phyloP scores from a whole-genome alignment of 2,329 filamentous ascomycete genomes.

The Ciborinia camelliae region DNA sequence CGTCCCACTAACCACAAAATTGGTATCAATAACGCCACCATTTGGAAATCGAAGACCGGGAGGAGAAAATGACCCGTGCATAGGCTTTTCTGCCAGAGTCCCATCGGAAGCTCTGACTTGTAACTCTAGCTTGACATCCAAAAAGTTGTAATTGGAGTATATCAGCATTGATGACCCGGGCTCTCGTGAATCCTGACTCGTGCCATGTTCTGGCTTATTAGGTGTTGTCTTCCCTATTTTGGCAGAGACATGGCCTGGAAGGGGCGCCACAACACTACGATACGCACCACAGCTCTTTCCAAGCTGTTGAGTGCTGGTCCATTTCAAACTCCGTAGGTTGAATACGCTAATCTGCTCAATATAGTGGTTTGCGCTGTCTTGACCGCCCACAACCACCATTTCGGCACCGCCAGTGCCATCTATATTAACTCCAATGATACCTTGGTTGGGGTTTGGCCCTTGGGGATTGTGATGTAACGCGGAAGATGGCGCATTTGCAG shows the following conservation, averaged over 20 bases:
- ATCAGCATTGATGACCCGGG: conserved; percentile 79
- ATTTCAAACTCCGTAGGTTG: conserved; percentile 90
- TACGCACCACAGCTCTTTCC: conserved; percentile 96
- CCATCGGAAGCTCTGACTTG: conserved; percentile 86
- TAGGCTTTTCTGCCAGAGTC: conserved; percentile 77
- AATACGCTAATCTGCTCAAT: conserved; percentile 99
- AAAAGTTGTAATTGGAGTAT: conserved; percentile 98
- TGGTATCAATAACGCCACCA: conserved; percentile 89
- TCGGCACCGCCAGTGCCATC: conserved; percentile 91
- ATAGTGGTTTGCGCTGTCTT: conserved; percentile 97
- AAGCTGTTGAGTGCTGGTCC: conserved; percentile 83
- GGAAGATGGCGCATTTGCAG: conserved; percentile 75
- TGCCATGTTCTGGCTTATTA: conserved; percentile 41
- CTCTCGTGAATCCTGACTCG: conserved; percentile 53
- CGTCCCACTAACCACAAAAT: conserved; percentile 96
- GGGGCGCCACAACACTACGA: conserved; percentile 85
- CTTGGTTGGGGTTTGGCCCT: conserved; percentile 79
- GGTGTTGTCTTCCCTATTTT: conserved; percentile 60
- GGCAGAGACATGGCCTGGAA: conserved; percentile 62
- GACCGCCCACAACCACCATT: conserved; percentile 95
- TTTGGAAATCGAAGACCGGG: conserved; percentile 94
- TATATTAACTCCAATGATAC: conserved; percentile 80
- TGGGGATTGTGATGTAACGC: conserved; percentile 88
- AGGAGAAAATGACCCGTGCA: conserved; percentile 82
- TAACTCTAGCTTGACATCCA: conserved; percentile 93